phyloP scores from a whole-genome alignment of 345 rosid species.

The Syzygium oleosum region DNA sequence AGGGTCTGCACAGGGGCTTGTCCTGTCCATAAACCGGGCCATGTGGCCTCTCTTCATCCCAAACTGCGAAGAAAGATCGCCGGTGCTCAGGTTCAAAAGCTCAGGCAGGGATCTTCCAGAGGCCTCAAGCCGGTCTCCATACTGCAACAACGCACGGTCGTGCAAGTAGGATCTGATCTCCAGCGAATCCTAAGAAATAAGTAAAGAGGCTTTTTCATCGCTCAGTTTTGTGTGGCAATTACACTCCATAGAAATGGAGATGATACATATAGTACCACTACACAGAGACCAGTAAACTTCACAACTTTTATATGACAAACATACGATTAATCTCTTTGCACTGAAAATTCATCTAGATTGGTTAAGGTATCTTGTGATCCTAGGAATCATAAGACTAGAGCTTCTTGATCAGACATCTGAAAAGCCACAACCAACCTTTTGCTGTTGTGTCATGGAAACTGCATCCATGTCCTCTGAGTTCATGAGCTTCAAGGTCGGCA shows the following conservation, averaged over 20 bases:
- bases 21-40: slow-evolving; percentile 43
- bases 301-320: not conserved
- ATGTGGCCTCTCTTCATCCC: slow-evolving; percentile 59
- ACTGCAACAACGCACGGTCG: slow-evolving; percentile 48
- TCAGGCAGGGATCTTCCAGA: slow-evolving; percentile 41
- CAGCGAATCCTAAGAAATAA: slow-evolving; percentile 33
- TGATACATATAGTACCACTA: not conserved
- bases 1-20: slow-evolving; percentile 27
- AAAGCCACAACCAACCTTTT: slow-evolving; percentile 29
- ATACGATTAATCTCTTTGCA: not conserved
- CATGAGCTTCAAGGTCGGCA: slow-evolving; percentile 64
- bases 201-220: not conserved
- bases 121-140: slow-evolving; percentile 46
- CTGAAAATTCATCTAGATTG: not conserved
- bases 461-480: slow-evolving; percentile 46
- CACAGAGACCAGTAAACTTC: not conserved
- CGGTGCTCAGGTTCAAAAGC: slow-evolving; percentile 28
- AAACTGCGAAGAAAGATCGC: slow-evolving; percentile 37
- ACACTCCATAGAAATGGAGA: not conserved
- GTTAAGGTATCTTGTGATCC: not conserved
- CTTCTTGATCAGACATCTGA: not conserved
- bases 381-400: not conserved
- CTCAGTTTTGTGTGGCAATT: not conserved
- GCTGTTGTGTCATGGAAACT: slow-evolving; percentile 39
- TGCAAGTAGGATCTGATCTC: slow-evolving; percentile 64